These are phyloP conservation scores for Paraurostyla sp. DNA, from an alignment of 73 alveolate genomes.

Conservation along the genomic window DNA sequence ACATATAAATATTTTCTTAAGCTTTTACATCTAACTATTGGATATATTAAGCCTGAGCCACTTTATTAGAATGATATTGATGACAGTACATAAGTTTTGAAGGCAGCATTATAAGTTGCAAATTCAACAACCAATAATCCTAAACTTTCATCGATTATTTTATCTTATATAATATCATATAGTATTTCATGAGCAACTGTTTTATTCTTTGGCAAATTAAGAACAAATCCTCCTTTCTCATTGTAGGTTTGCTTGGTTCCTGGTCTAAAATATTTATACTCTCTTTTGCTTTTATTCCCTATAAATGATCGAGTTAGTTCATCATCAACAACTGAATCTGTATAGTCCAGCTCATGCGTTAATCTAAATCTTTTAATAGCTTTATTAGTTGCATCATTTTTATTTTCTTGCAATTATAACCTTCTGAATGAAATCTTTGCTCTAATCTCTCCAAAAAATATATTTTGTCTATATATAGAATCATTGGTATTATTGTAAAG, in stretches of 20 bases:
- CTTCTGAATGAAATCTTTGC: background rate
- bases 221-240: slow-evolving; percentile 44
- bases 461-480: background rate
- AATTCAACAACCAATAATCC: slow-evolving; percentile 20
- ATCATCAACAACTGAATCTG: background rate
- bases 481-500: background rate
- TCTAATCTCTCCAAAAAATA: background rate
- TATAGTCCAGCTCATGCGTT: background rate
- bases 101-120: slow-evolving; percentile 41
- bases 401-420: background rate
- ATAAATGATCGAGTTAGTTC: background rate
- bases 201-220: background rate
- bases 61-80: slow-evolving; percentile 1
- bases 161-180: background rate
- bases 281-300: background rate
- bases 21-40: background rate
- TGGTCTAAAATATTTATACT: slow-evolving; percentile 17
- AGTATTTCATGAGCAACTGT: slow-evolving; percentile 1
- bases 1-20: slow-evolving; percentile 38
- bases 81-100: background rate
- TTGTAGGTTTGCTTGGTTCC: background rate
- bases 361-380: background rate
- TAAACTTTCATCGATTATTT: background rate
- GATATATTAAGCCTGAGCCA: slow-evolving; percentile 33
- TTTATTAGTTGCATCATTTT: background rate